Percentiles rank a stretch among this genome's conserved stretches.
Evolutionary conservation across 140 eudicot species (phyloP).

Genomic region (Ambrosia hybrid): DNA sequence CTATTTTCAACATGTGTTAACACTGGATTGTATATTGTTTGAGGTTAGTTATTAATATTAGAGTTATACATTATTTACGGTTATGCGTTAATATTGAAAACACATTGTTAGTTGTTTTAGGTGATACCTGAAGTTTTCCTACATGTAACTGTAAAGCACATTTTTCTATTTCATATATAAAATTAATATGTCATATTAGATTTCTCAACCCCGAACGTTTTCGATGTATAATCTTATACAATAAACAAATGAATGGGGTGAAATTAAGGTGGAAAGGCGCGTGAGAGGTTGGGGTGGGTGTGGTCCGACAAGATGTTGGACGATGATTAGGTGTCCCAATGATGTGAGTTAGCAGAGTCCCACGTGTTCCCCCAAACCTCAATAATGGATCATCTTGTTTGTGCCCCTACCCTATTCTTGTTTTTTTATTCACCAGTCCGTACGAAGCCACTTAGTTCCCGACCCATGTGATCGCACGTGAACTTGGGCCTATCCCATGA

Average conservation of each 20-base stretch:
- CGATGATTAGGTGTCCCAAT: constrained; percentile 71
- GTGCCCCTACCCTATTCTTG: constrained; percentile 18
- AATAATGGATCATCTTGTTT: constrained; percentile 46
- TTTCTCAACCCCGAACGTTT: no score
- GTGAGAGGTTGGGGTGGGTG: constrained; percentile 11
- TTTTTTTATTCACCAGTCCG: constrained; percentile 34
- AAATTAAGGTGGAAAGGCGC: constrained; percentile 12
- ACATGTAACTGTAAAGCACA: no score
- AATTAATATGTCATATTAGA: no score
- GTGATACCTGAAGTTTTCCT: no score
- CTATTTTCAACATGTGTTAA: no score
- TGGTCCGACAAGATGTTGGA: constrained; percentile 81
- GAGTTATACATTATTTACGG: no score
- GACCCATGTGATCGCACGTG: constrained; percentile 80
- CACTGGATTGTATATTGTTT: no score
- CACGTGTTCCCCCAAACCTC: constrained; percentile 82
- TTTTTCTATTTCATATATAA: no score
- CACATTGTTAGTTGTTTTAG: no score
- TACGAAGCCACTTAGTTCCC: constrained; percentile 53
- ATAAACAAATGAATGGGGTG: neutral
- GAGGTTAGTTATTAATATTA: no score
- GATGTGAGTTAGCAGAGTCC: constrained; percentile 73
- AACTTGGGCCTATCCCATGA: constrained; percentile 45
- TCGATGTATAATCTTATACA: no score
- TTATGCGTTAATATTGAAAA: no score